Evolutionary conservation across 164 flowering plant species (phyloP).

Genomic region (Brasenia schreberi): DNA sequence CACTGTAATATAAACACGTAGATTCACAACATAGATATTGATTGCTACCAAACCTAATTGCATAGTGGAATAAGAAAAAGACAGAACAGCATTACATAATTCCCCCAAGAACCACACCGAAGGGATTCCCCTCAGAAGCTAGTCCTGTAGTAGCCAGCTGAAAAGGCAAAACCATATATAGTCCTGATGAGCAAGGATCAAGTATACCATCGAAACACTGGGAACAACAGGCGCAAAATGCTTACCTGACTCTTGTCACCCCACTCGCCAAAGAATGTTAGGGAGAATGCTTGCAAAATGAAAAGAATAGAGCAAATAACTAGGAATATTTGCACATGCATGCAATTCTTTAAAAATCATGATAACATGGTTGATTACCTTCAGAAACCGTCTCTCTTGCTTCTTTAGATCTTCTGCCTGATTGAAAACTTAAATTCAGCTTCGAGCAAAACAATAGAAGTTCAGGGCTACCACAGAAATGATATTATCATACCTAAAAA

Average conservation of each 20-base stretch:
- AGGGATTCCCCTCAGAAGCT: constrained; percentile 96
- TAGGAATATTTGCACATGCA: neutral
- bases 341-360: neutral
- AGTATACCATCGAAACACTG: neutral
- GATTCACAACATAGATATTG: neutral
- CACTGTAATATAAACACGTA: constrained; percentile 32
- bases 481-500: no score
- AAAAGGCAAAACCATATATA: constrained; percentile 7
- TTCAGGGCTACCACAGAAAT: no score
- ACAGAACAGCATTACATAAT: constrained; percentile 43
- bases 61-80: neutral
- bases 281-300: constrained; percentile 77
- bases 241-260: constrained; percentile 99
- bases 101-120: constrained; percentile 98
- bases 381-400: constrained; percentile 50
- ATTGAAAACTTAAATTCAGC: constrained; percentile 3
- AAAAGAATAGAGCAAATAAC: constrained; percentile 1
- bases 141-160: constrained; percentile 96
- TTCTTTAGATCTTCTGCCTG: constrained; percentile 82
- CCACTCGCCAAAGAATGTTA: constrained; percentile 98
- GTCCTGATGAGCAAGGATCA: neutral
- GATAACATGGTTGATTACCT: constrained; percentile 29
- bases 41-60: neutral
- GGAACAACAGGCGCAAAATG: neutral
- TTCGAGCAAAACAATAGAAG: neutral